These are phyloP conservation scores for Heliamphora pulchella DNA, from an alignment of 179 eudicot species.

Conservation along the genomic window DNA sequence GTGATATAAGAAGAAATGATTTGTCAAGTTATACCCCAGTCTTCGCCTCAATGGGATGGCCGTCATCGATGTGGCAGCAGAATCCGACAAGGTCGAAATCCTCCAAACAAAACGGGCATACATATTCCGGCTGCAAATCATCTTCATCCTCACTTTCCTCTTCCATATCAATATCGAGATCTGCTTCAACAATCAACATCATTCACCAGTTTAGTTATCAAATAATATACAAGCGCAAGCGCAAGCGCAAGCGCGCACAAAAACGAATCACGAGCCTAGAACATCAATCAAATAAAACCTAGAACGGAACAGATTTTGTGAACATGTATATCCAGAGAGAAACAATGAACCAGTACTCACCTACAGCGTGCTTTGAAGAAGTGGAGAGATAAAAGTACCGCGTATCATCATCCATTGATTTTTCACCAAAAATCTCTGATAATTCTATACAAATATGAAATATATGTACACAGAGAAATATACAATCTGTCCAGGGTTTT, in stretches of 20 bases:
- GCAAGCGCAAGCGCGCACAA: background rate
- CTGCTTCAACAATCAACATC: conserved; percentile 24
- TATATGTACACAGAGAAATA: background rate
- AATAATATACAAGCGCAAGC: background rate
- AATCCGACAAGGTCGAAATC: conserved; percentile 55
- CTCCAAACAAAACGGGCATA: conserved; percentile 55
- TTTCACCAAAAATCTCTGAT: background rate
- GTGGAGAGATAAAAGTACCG: conserved; percentile 31
- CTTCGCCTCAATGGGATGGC: conserved; percentile 45
- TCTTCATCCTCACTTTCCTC: conserved; percentile 40
- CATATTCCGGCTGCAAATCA: conserved; percentile 38
- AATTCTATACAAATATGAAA: background rate
- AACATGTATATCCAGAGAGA: background rate
- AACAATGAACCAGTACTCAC: background rate
- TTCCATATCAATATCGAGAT: conserved; percentile 34
- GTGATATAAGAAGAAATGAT: background rate
- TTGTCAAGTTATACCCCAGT: conserved; percentile 37
- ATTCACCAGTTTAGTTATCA: background rate
- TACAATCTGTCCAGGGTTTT: background rate
- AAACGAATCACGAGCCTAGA: background rate
- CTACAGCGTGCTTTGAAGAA: conserved; percentile 27
- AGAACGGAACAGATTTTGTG: background rate
- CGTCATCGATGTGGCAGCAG: conserved; percentile 57
- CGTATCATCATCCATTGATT: conserved; percentile 35
- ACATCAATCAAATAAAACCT: background rate